phyloP scores from a whole-genome alignment of 345 rosid genomes.

The Clarkia xantiana region DNA sequence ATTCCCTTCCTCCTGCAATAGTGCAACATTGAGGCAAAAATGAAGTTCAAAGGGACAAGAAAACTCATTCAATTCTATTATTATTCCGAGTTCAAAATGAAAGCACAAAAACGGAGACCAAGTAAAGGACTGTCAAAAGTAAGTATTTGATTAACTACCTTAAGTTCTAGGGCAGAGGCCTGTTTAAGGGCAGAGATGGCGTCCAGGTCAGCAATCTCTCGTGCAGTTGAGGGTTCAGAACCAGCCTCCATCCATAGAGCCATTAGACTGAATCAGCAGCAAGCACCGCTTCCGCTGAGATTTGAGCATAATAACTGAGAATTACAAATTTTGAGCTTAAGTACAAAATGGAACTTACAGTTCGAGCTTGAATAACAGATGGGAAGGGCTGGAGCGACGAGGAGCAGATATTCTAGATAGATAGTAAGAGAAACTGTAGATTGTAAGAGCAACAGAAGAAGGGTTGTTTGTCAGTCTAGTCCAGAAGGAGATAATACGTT shows the following conservation, averaged over 20 bases:
- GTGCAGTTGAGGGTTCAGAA: constrained; percentile 47
- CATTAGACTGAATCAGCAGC: constrained; percentile 18
- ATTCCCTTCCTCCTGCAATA: constrained; percentile 69
- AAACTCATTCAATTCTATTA: not conserved
- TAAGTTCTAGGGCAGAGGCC: constrained; percentile 76
- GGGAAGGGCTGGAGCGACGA: no score
- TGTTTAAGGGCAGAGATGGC: constrained; percentile 72
- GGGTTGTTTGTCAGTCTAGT: no score
- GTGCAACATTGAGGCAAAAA: not conserved
- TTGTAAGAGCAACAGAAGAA: no score
- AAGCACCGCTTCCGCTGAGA: no score
- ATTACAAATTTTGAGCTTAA: no score
- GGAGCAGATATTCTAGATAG: no score
- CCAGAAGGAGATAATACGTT: no score
- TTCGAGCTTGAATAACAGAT: no score
- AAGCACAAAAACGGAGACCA: not conserved
- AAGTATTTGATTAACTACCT: constrained; percentile 23
- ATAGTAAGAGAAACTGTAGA: no score
- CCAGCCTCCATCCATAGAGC: constrained; percentile 83
- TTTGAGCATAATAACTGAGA: no score
- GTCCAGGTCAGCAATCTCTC: constrained; percentile 53
- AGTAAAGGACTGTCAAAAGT: not conserved
- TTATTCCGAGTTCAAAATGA: not conserved
- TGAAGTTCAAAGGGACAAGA: no score
- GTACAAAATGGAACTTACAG: no score